These are phyloP conservation scores for Cutaneotrichosporon mucoides DNA, from an alignment of 1,284 basidiomycete species.

Conservation along the genomic window DNA sequence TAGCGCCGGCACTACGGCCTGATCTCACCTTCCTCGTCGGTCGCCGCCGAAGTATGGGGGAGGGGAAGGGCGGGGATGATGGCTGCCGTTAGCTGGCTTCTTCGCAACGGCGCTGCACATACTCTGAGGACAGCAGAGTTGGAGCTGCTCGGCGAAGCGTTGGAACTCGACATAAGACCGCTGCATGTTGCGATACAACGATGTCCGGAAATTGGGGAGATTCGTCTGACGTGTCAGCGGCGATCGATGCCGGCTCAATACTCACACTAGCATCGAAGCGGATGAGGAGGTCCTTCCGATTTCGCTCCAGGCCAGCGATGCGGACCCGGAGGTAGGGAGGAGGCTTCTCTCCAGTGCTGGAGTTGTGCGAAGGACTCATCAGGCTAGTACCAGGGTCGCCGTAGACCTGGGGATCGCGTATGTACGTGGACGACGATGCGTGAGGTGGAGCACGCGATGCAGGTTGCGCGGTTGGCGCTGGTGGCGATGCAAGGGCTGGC, in stretches of 20 bases:
- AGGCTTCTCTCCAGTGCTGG: conserved; percentile 3
- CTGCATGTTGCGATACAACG: conserved; percentile 82
- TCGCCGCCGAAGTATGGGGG: conserved; percentile 85
- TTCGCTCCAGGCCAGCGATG: conserved; percentile 83
- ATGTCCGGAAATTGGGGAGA: conserved; percentile 80
- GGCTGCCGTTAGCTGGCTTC: conserved; percentile 44
- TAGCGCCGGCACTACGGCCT: neutral
- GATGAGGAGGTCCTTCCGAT: conserved; percentile 83
- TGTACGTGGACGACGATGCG: conserved; percentile 13
- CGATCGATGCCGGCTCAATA: conserved; percentile 4
- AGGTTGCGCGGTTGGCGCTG: neutral
- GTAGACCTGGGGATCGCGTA: conserved; percentile 40
- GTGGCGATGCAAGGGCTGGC: neutral
- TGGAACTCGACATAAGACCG: conserved; percentile 88
- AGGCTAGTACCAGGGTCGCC: conserved; percentile 38
- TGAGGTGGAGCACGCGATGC: conserved; percentile 1
- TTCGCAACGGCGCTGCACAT: conserved; percentile 6
- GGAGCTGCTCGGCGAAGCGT: conserved; percentile 79
- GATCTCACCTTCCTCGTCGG: conserved; percentile 74
- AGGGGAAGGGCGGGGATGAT: conserved; percentile 87
- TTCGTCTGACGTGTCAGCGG: conserved; percentile 64
- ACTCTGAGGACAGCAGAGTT: conserved; percentile 77
- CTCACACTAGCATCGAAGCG: conserved; percentile 86
- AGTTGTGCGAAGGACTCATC: conserved; percentile 19
- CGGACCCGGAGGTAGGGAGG: conserved; percentile 74